Evolutionary conservation across 176 grass and related monocot genomes (phyloP).

Genomic region (Phoenix roebelenii): DNA sequence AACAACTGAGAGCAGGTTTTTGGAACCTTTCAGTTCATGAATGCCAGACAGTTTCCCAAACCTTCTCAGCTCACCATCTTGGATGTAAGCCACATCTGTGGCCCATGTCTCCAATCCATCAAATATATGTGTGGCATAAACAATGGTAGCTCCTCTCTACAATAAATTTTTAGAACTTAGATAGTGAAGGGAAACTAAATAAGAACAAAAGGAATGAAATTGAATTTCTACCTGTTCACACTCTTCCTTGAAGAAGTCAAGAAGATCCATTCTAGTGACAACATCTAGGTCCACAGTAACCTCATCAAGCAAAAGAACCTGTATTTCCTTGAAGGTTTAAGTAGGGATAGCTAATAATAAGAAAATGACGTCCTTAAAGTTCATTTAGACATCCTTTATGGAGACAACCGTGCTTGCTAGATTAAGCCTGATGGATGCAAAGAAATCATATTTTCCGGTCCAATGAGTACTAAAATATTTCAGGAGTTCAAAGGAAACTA

Average conservation of each 20-base stretch:
- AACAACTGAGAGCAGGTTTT: conserved; percentile 71
- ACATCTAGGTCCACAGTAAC: conserved; percentile 84
- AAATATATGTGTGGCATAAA: conserved; percentile 92
- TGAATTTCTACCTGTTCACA: conserved; percentile 51
- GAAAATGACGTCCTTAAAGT: too few species aligned
- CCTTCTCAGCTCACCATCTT: conserved; percentile 72
- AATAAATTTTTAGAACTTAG: background rate
- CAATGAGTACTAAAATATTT: too few species aligned
- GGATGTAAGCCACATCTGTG: conserved; percentile 71
- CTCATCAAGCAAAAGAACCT: conserved; percentile 91
- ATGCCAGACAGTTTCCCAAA: conserved; percentile 39
- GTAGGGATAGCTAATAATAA: background rate
- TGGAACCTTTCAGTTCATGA: conserved; percentile 52
- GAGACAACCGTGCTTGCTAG: too few species aligned
- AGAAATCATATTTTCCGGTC: too few species aligned
- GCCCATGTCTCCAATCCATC: conserved; percentile 82
- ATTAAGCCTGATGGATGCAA: too few species aligned
- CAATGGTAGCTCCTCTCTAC: conserved; percentile 84
- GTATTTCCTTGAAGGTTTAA: conserved; percentile 20
- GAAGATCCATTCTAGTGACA: conserved; percentile 90
- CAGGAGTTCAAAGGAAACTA: too few species aligned
- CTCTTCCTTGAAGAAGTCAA: conserved; percentile 95
- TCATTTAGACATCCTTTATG: too few species aligned
- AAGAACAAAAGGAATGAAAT: background rate
- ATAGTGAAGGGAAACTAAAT: conserved; percentile 1